Evolutionary conservation across 1,139 yeast genomes (phyloP).

Genomic region (Blastobotrys persicus): DNA sequence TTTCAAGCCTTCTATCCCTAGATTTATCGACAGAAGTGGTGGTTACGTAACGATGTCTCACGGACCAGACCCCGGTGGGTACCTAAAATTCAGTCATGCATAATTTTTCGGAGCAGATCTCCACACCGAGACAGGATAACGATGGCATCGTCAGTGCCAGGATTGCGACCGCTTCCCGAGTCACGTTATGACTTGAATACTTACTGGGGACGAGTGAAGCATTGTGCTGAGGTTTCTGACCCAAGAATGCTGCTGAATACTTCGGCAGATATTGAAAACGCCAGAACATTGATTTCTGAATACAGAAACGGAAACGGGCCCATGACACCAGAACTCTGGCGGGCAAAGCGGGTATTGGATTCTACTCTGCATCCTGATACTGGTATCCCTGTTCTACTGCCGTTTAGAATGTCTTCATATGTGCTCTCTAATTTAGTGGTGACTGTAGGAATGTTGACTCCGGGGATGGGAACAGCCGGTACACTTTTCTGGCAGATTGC

Average conservation of each 20-base stretch:
- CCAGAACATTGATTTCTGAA: slow-evolving; percentile 65
- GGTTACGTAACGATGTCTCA: neutral
- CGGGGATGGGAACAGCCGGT: slow-evolving; percentile 84
- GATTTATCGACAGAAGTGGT: too few species aligned
- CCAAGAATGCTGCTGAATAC: slow-evolving; percentile 86
- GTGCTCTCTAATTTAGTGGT: slow-evolving; percentile 91
- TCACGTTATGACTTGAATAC: slow-evolving; percentile 76
- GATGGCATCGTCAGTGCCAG: slow-evolving; percentile 89
- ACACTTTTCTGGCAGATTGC: slow-evolving; percentile 97
- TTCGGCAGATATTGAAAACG: slow-evolving; percentile 55
- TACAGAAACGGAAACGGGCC: slow-evolving; percentile 65
- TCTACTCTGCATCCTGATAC: slow-evolving; percentile 94
- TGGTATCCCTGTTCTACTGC: slow-evolving; percentile 85
- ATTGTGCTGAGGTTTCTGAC: slow-evolving; percentile 89
- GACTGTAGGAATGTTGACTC: slow-evolving; percentile 96
- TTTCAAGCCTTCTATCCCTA: too few species aligned
- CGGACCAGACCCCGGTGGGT: neutral
- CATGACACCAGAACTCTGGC: slow-evolving; percentile 85
- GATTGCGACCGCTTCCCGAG: slow-evolving; percentile 72
- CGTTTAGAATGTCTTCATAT: slow-evolving; percentile 95
- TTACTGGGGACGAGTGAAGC: slow-evolving; percentile 91
- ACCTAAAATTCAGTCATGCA: neutral
- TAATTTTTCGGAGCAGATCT: neutral
- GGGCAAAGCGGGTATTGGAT: slow-evolving; percentile 79
- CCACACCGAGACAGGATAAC: neutral